phyloP scores from a whole-genome alignment of 2,329 filamentous ascomycete species.

The Xylariales sp. region DNA sequence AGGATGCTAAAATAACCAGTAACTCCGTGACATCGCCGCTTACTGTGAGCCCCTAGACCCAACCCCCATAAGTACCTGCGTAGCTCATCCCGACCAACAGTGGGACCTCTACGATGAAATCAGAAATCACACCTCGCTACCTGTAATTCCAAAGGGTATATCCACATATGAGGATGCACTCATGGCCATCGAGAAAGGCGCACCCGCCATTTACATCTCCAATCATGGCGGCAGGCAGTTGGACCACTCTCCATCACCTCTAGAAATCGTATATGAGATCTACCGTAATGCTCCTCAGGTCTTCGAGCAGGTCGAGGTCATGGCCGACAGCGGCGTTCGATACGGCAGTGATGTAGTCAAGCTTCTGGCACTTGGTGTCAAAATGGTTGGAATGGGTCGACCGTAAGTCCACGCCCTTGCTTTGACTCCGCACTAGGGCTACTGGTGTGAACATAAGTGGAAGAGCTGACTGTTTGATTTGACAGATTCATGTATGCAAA shows the following conservation, averaged over 20 bases:
- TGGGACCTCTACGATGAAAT: constrained; percentile 15
- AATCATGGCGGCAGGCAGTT: constrained; percentile 39
- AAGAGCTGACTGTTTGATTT: neutral
- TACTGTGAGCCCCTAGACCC: constrained; percentile 1
- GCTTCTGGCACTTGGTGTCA: constrained; percentile 34
- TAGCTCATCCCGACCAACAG: neutral
- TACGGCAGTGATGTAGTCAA: constrained; percentile 36
- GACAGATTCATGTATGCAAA: constrained; percentile 43
- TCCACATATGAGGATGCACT: constrained; percentile 10
- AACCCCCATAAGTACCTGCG: neutral
- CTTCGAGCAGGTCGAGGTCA: constrained; percentile 29
- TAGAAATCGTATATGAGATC: constrained; percentile 29
- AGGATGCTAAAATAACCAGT: neutral
- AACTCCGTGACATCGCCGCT: constrained; percentile 10
- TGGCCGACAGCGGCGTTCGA: constrained; percentile 34
- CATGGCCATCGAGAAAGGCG: constrained; percentile 13
- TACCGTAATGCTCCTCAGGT: constrained; percentile 31
- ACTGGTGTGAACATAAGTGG: no score
- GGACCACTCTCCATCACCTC: constrained; percentile 29
- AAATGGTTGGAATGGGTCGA: constrained; percentile 38
- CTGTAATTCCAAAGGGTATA: constrained; percentile 12
- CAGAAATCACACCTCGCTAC: constrained; percentile 19
- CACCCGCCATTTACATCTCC: constrained; percentile 32
- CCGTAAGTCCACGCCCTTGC: constrained; percentile 13
- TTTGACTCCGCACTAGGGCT: neutral